phyloP scores from a whole-genome alignment of 306 rosid genomes.

The Dalbergia cultrata region DNA sequence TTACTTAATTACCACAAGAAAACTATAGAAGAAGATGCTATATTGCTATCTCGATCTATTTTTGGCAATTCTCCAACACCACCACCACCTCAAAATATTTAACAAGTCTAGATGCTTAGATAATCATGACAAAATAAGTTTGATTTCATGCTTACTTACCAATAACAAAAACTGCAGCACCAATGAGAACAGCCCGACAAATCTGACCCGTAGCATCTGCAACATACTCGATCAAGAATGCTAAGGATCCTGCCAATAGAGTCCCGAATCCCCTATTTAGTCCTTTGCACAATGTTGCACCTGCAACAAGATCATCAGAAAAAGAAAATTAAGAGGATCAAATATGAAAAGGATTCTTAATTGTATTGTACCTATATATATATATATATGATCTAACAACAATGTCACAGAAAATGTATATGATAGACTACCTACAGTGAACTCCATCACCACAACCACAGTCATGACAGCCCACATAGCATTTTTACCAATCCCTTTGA shows the following conservation, averaged over 20 bases:
- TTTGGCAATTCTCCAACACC: background rate
- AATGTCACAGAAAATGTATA: slow-evolving; percentile 4
- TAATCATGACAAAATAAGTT: background rate
- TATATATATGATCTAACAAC: background rate
- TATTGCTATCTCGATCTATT: slow-evolving; percentile 1
- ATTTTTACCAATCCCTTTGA: slow-evolving; percentile 67
- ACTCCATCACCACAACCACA: slow-evolving; percentile 92
- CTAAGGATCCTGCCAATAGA: slow-evolving; percentile 77
- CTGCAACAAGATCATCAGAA: slow-evolving; percentile 47
- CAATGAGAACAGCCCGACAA: slow-evolving; percentile 75
- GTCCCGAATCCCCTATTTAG: slow-evolving; percentile 95
- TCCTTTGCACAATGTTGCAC: slow-evolving; percentile 94
- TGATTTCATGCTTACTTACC: slow-evolving; percentile 52
- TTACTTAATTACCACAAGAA: background rate
- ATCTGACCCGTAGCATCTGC: slow-evolving; percentile 58
- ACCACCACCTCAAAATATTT: too few species aligned
- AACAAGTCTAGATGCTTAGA: too few species aligned
- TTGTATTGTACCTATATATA: too few species aligned
- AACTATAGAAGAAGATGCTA: background rate
- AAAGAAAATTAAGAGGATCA: background rate
- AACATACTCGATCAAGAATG: slow-evolving; percentile 70
- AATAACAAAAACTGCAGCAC: slow-evolving; percentile 73
- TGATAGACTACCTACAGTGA: slow-evolving; percentile 72
- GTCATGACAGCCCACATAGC: slow-evolving; percentile 98
- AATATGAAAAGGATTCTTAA: background rate